A percentile compares a stretch with the other conserved stretches of the same genome.
Conservation (phyloP, 768 basidiomycete genomes). For the Pisolithus orientalis region DNA sequence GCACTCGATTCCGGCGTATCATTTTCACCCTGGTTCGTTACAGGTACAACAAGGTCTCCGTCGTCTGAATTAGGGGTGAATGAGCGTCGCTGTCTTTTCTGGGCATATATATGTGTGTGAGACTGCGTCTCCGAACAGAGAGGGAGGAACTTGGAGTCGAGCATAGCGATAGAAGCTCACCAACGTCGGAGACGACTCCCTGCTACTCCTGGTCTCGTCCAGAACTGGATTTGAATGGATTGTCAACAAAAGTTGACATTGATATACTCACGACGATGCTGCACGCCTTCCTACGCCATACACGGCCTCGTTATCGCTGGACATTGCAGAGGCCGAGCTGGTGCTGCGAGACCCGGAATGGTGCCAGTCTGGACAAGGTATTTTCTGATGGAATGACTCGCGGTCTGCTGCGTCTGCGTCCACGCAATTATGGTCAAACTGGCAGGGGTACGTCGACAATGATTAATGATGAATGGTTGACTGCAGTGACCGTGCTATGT, state of each 20-base stretch:
- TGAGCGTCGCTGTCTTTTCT: slow-evolving; percentile 41
- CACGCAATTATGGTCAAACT: too few species aligned
- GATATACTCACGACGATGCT: slow-evolving; percentile 32
- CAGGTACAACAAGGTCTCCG: slow-evolving; percentile 34
- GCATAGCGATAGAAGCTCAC: slow-evolving; percentile 28
- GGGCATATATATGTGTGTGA: slow-evolving; percentile 4
- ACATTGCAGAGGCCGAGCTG: slow-evolving; percentile 1
- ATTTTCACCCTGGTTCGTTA: slow-evolving; percentile 30
- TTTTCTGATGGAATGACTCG: neutral
- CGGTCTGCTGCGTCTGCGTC: too few species aligned
- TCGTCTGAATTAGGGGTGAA: slow-evolving; percentile 52
- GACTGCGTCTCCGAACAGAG: neutral
- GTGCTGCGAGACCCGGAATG: neutral
- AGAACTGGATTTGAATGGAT: slow-evolving; percentile 4
- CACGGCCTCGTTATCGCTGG: slow-evolving; percentile 20
- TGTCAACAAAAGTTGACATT: neutral
- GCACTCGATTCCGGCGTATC: slow-evolving; percentile 43
- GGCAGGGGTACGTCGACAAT: too few species aligned
- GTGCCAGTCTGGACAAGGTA: too few species aligned
- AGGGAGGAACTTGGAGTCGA: neutral
- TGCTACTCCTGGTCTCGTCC: slow-evolving; percentile 42
- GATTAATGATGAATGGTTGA: too few species aligned
- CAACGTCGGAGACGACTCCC: slow-evolving; percentile 46
- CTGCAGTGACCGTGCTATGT: too few species aligned
- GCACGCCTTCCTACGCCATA: slow-evolving; percentile 27